Base-by-base conservation (phyloP, 2,329 filamentous ascomycete species). In the Fusarium sterilihyphosum region DNA sequence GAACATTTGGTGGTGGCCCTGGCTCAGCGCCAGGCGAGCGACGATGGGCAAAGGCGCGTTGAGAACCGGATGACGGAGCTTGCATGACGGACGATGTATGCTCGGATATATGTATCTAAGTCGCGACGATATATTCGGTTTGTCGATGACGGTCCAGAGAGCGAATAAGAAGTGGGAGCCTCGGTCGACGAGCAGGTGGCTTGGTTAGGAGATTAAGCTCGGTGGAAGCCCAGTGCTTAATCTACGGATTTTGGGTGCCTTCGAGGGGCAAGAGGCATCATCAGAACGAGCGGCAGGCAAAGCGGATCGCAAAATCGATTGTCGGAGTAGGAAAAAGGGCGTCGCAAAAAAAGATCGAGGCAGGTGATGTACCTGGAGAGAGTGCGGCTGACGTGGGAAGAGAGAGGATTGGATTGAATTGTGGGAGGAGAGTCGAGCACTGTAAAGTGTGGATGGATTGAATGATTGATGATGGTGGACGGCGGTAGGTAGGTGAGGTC, bases 11-110 rank as follows among this genome's bases (percentile, higher is more conserved):
- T 58, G 90, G 87, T 77, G 87, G 88, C 60, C 88, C 88, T 78
- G 87, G 86, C 73, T 92, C 91, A 41, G 86, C 88, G 70, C 86
- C 89, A n/a, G 91, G 90, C 58, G 90, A 92, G 77, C 90, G 88
- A 75, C 91, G 88, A 79, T 90, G 90, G 78, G 88, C 83, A 65
- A 79, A 83, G 65, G 78, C 78, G 79, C 89, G 85, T 82, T 89
- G 87, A 65, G 89, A 86, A 22, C 84, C 70, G 18, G 76, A 73
- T 44, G 72, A 67, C 44, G 73, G 73, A 67, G 73, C 66, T 60
- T 78, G 76, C 76, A 78, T 78, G 47, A 38, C 62, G 65, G 53
- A 44, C 58, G 63, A 56, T 50, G 50, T 53, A 58, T 65, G 58
- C 62, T 50, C 63, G 31, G 49, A 22, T 40, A 43, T 69, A 68